Percentiles rank a stretch among this genome's conserved stretches.
These are phyloP conservation scores for Anisodus acutangulus DNA, from an alignment of 257 asterid species.

Conservation along the genomic window DNA sequence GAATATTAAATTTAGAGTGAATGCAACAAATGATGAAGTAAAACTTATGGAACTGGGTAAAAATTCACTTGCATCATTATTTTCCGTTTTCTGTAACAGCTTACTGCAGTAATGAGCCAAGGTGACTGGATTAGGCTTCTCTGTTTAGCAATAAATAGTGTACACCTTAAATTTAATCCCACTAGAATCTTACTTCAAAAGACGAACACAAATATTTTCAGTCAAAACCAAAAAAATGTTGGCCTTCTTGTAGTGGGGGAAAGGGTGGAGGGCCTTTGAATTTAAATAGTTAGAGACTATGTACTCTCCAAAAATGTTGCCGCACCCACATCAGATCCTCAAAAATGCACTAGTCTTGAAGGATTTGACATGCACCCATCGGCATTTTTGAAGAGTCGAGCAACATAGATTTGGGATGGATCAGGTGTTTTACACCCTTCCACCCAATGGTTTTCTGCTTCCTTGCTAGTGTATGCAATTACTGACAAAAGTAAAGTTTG, in stretches of 20 bases:
- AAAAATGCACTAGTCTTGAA: neutral
- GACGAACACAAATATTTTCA: too few relatives aligned
- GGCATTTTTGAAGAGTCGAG: neutral
- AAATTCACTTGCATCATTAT: neutral
- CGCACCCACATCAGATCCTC: too few relatives aligned
- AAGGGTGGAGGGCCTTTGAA: neutral
- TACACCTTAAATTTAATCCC: too few relatives aligned
- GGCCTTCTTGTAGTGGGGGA: neutral
- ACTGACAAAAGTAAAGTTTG: neutral
- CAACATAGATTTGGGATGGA: neutral
- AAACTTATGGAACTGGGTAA: neutral
- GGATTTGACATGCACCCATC: neutral
- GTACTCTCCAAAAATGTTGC: too few relatives aligned
- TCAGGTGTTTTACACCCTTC: slow-evolving; percentile 16
- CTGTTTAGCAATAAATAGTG: neutral
- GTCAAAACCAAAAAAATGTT: neutral
- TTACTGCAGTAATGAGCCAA: neutral
- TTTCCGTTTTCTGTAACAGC: neutral
- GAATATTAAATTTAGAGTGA: too few relatives aligned
- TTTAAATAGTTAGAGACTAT: neutral
- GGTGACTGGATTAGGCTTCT: neutral
- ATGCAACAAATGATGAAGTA: neutral
- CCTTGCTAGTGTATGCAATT: neutral
- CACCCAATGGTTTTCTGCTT: neutral
- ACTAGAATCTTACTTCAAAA: too few relatives aligned